Evolutionary conservation across 495 filamentous ascomycete genomes (phyloP).

Genomic region (Monascus purpureus): DNA sequence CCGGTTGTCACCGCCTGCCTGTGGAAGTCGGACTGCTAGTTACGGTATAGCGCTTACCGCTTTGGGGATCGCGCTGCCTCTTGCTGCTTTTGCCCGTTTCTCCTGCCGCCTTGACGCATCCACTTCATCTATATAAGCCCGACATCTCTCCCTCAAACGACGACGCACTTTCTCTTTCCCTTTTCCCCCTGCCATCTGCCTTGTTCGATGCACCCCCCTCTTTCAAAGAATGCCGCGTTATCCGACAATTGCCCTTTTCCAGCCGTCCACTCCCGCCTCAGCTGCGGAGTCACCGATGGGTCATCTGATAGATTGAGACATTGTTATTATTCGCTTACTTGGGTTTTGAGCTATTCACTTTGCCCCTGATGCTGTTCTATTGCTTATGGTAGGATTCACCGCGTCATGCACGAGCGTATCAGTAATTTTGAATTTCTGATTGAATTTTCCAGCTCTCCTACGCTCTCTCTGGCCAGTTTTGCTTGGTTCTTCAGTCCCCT

Average conservation of each 20-base stretch:
- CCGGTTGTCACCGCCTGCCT: conserved; percentile 2
- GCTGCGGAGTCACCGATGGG: conserved; percentile 6
- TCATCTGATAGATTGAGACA: conserved; percentile 4
- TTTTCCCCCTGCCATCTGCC: conserved; percentile 1
- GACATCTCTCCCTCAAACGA: conserved; percentile 6
- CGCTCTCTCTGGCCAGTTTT: too few species aligned
- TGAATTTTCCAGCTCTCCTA: too few species aligned
- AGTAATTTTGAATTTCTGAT: too few species aligned
- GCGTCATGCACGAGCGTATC: not conserved
- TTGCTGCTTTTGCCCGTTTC: conserved; percentile 6
- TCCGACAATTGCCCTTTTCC: conserved; percentile 5
- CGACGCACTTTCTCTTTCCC: conserved; percentile 8
- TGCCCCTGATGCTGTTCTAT: conserved; percentile 1
- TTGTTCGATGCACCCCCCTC: conserved; percentile 4
- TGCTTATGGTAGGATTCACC: conserved; percentile 2
- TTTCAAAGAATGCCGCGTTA: conserved; percentile 6
- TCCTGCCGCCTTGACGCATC: conserved; percentile 5
- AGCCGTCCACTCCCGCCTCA: conserved; percentile 4
- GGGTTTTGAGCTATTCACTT: conserved; percentile 2
- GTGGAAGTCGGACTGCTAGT: not conserved
- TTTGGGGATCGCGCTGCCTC: conserved; percentile 4
- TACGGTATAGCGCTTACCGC: conserved; percentile 1
- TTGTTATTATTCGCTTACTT: conserved; percentile 4
- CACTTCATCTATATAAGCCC: conserved; percentile 7
- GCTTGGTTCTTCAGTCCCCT: too few species aligned